A percentile compares a stretch with the other conserved stretches of the same genome.
phyloP scores from a whole-genome alignment of 441 rosid species.

The Flueggea neowawraea region DNA sequence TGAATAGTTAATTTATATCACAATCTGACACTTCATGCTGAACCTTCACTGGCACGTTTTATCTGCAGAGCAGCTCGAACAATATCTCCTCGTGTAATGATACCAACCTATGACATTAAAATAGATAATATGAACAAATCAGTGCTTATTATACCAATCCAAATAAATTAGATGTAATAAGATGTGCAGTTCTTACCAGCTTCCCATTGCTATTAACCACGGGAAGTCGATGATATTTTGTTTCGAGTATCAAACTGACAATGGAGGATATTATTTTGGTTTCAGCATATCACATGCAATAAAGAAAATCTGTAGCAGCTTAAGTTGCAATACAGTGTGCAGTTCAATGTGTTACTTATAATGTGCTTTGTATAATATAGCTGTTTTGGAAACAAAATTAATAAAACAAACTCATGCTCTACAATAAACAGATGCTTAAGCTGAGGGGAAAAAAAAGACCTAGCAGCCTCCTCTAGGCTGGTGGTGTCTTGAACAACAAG shows the following conservation, averaged over 20 bases:
- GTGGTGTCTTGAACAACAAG: constrained; percentile 69
- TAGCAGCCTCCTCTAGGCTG: constrained; percentile 83
- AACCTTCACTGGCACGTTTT: constrained; percentile 36
- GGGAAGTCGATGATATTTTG: constrained; percentile 79
- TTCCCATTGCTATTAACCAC: constrained; percentile 72
- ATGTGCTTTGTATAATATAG: too few species aligned
- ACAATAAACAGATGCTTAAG: not conserved
- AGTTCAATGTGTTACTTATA: too few species aligned
- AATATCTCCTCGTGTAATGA: constrained; percentile 64
- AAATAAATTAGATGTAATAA: not conserved
- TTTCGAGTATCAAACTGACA: constrained; percentile 77
- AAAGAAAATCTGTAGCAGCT: not conserved
- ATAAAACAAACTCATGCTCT: too few species aligned
- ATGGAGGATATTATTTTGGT: constrained; percentile 1
- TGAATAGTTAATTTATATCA: not conserved
- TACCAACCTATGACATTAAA: constrained; percentile 46
- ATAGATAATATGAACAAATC: too few species aligned
- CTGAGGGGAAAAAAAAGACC: constrained; percentile 28
- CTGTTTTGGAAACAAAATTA: too few species aligned
- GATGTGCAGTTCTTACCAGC: constrained; percentile 47
- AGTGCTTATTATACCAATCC: not conserved
- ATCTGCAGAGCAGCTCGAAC: constrained; percentile 64
- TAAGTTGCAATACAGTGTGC: too few species aligned
- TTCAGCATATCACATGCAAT: not conserved
- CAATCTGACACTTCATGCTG: constrained; percentile 17